Percentiles rank a stretch among this genome's conserved stretches.
Evolutionary conservation across 1,139 yeast species (phyloP).

Genomic region (Pneumocystis wakefieldiae): DNA sequence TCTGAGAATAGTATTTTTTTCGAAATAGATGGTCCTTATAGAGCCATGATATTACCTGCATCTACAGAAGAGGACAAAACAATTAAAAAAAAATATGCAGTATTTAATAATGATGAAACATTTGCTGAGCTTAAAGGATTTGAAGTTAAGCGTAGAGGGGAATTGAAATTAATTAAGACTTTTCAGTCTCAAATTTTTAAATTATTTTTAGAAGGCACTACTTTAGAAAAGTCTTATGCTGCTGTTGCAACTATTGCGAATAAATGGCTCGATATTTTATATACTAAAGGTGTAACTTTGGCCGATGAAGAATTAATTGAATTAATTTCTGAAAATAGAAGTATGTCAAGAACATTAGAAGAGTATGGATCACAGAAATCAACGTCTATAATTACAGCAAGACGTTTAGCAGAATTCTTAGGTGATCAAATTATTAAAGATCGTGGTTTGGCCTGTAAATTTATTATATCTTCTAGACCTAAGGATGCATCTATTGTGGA

Average conservation of each 20-base stretch:
- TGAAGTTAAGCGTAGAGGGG: conserved; percentile 94
- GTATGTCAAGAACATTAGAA: conserved; percentile 81
- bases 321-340: conserved; percentile 87
- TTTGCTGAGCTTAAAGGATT: conserved; percentile 93
- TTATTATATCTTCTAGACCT: conserved; percentile 78
- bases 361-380: conserved; percentile 88
- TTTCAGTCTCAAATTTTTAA: conserved; percentile 92
- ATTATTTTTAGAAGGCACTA: conserved; percentile 69
- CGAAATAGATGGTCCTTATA: conserved; percentile 97
- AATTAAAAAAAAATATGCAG: conserved; percentile 90
- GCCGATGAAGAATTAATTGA: conserved; percentile 92
- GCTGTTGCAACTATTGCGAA: conserved; percentile 90
- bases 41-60: conserved; percentile 93
- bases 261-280: conserved; percentile 88
- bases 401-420: conserved; percentile 78
- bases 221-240: conserved; percentile 64
- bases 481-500: conserved; percentile 83
- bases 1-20: conserved; percentile 92
- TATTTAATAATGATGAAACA: conserved; percentile 85
- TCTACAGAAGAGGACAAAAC: conserved; percentile 97
- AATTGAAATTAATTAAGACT: conserved; percentile 77
- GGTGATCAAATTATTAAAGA: conserved; percentile 98
- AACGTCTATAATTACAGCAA: conserved; percentile 90
- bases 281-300: conserved; percentile 68
- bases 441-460: conserved; percentile 90